Evolutionary conservation across 1,284 basidiomycete species (phyloP), one percentile per base, ranked within the genome.

Genomic region (Gomphus bonarii): DNA sequence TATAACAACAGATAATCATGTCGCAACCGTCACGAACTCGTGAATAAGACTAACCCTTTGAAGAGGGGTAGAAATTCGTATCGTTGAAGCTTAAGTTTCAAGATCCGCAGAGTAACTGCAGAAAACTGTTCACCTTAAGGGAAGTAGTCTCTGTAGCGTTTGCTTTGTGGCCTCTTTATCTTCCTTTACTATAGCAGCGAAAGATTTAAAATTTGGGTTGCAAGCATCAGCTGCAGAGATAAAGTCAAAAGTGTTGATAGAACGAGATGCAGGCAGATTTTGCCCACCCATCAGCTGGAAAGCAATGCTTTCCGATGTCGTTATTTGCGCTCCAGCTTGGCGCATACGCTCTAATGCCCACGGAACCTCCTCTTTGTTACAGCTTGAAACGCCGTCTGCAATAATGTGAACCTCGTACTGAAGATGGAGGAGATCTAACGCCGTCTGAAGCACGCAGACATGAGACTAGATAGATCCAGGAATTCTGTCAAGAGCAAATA

Each of bases 371-470:
- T 81, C 81, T 47, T 74, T 73, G 65, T 95, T 93, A 64, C 82
- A 85, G 43, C 85, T 89, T 1, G 88, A 91, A 1, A 95, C 82
- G 22, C 84, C 92, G 65, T 97, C 94, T 16, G 88, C 87, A 42
- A 94, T 73, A 46, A 95, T 78, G 65, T 82, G 75, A 7, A 86
- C 84, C 60, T 78, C 78, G 65, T 75, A 81, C 11, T 73, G 78
- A 50, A 62, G 69, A 18, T 73, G 68, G 22, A 86, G 69, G 22
- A 92, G 74, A 58, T 87, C 82, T 8, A 92, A 73, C 0, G 85
- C 76, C 0, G 89, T 88, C 70, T 95, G 91, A 3, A 91, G 76
- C 9, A 97, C 82, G 66, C 94, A 97, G 59, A 97, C 84, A 64
- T 97, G 94, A 2, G 87, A 80, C 87, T 90, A 65, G 4, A 28